Percentiles rank a stretch among this genome's conserved stretches.
Evolutionary conservation across 129 eudicot genomes (phyloP).

Genomic region (Mikania micrantha): DNA sequence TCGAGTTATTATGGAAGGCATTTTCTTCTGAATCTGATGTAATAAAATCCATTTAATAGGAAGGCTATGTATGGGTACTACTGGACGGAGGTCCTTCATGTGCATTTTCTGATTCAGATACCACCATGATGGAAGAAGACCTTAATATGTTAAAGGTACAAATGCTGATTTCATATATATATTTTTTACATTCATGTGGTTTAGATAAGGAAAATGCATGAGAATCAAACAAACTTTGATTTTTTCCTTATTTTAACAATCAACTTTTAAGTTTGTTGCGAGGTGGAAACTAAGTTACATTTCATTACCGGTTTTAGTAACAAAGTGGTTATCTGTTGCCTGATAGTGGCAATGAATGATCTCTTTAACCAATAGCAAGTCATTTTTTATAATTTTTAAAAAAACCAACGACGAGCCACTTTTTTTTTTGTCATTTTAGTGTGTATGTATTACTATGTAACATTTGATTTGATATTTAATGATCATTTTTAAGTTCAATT

Average conservation of each 20-base stretch:
- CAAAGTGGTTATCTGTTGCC: not conserved
- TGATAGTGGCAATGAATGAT: not conserved
- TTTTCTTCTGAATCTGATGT: slow-evolving; percentile 15
- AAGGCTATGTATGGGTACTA: slow-evolving; percentile 83
- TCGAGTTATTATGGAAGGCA: not conserved
- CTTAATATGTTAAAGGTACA: slow-evolving; percentile 68
- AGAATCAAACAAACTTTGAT: not conserved
- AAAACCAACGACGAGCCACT: too few relatives aligned
- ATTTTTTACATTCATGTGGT: not conserved
- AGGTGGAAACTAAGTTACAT: not conserved
- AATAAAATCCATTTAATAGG: slow-evolving; percentile 35
- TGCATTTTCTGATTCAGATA: slow-evolving; percentile 82
- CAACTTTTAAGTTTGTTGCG: not conserved
- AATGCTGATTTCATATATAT: not conserved
- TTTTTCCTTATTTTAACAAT: not conserved
- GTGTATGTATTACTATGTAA: not conserved
- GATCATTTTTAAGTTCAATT: not conserved
- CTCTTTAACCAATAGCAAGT: not conserved
- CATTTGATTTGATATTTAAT: not conserved
- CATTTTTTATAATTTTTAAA: not conserved
- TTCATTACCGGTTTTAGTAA: not conserved
- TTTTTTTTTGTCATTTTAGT: not conserved
- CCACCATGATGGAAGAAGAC: slow-evolving; percentile 73
- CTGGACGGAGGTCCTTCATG: slow-evolving; percentile 96
- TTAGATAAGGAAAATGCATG: not conserved